Conservation (phyloP, 495 filamentous ascomycete genomes). For the Clohesyomyces aquaticus region DNA sequence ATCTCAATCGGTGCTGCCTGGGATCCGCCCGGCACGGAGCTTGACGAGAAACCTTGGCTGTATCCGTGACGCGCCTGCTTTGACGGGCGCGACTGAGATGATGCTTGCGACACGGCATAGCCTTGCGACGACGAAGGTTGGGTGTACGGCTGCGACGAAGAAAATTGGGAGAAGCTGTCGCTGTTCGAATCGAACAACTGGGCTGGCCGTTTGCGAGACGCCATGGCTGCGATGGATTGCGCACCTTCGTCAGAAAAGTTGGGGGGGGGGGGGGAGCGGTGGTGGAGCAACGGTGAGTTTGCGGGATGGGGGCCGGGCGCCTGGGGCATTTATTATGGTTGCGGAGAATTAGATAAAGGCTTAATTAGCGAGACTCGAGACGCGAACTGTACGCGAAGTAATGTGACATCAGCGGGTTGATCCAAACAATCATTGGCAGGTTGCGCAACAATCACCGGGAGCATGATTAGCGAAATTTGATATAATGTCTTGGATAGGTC, state of each 20-base stretch:
- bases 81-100: conserved; percentile 17
- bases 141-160: conserved; percentile 7
- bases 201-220: conserved; percentile 21
- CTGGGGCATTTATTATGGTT: too few species aligned
- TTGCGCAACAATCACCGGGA: not conserved
- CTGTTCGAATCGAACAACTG: not conserved
- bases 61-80: conserved; percentile 27
- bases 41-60: not conserved
- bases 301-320: not conserved
- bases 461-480: not conserved
- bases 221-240: not conserved
- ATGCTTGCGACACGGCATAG: conserved; percentile 12
- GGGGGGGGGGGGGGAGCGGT: too few species aligned
- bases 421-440: too few species aligned
- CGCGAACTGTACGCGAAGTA: conserved; percentile 8
- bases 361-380: not conserved
- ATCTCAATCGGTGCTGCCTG: conserved; percentile 25
- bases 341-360: too few species aligned
- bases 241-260: not conserved
- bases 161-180: not conserved
- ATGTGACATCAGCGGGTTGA: not conserved
- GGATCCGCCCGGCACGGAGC: conserved; percentile 26
- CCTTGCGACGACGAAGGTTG: conserved; percentile 22
- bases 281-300: not conserved
- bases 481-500: conserved; percentile 7